These are phyloP conservation scores for Aspergillus fischeri DNA, from an alignment of 2,329 filamentous ascomycete species.

Conservation along the genomic window DNA sequence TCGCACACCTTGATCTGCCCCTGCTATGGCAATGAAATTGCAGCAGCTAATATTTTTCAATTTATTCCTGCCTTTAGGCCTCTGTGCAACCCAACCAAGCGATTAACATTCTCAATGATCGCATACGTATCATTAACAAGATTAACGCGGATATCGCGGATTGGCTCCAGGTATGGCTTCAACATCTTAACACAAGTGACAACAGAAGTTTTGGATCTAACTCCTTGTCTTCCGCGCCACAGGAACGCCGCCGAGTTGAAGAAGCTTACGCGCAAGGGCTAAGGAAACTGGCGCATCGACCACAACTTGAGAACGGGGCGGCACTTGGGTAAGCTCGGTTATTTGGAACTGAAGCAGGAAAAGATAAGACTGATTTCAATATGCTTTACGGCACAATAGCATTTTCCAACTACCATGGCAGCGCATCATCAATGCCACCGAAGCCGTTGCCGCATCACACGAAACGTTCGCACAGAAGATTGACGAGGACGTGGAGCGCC, in stretches of 20 bases:
- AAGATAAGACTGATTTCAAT: constrained; percentile 6
- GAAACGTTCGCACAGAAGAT: constrained; percentile 74
- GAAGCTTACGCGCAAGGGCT: constrained; percentile 81
- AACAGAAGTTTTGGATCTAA: constrained; percentile 4
- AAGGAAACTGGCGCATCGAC: constrained; percentile 72
- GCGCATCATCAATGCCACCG: constrained; percentile 74
- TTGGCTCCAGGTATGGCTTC: constrained; percentile 77
- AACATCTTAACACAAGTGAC: constrained; percentile 5
- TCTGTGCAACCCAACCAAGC: constrained; percentile 78
- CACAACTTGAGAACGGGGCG: constrained; percentile 67
- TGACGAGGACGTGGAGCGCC: constrained; percentile 80
- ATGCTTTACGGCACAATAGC: constrained; percentile 46
- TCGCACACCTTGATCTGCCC: background rate
- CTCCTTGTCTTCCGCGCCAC: constrained; percentile 11
- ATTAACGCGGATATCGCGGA: constrained; percentile 90
- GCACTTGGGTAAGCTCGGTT: constrained; percentile 72
- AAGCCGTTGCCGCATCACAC: constrained; percentile 79
- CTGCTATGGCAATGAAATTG: background rate
- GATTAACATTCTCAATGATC: constrained; percentile 75
- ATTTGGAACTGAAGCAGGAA: background rate
- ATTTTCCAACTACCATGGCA: constrained; percentile 90
- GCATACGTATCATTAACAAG: constrained; percentile 79
- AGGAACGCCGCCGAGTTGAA: constrained; percentile 92
- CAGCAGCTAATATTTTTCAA: background rate
- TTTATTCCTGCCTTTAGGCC: constrained; percentile 51